phyloP scores from a whole-genome alignment of 106 monocot genomes.

The Gastrodia elata region DNA sequence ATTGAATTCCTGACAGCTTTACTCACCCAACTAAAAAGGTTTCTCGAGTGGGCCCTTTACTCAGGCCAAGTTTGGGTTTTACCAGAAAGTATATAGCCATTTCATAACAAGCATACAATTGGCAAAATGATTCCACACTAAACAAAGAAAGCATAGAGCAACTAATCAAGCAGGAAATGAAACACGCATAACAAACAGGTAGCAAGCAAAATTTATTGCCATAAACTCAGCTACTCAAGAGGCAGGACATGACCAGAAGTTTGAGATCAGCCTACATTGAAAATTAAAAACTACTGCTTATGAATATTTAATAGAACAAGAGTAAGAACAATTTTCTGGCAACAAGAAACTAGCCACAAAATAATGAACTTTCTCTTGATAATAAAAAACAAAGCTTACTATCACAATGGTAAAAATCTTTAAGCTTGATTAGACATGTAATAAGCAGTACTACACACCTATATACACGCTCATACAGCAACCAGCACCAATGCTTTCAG shows the following conservation, averaged over 20 bases:
- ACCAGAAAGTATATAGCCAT: too few species aligned
- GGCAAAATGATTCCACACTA: too few species aligned
- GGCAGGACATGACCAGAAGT: background rate
- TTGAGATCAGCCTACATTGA: background rate
- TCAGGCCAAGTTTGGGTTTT: too few species aligned
- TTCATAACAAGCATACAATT: too few species aligned
- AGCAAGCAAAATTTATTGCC: background rate
- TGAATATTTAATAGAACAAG: background rate
- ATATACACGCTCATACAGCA: constrained; percentile 78
- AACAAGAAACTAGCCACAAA: background rate
- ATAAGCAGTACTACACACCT: constrained; percentile 25
- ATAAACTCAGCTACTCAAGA: background rate
- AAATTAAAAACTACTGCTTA: background rate
- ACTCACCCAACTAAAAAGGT: too few species aligned
- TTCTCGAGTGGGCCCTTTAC: too few species aligned
- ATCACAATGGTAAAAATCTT: background rate
- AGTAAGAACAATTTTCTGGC: background rate
- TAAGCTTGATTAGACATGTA: background rate
- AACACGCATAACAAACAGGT: background rate
- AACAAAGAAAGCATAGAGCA: too few species aligned
- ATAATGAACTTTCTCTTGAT: background rate
- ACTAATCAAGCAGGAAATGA: too few species aligned
- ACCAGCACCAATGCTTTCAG: constrained; percentile 71
- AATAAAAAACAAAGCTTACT: background rate
- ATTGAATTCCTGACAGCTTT: too few species aligned